Conservation (phyloP, 768 basidiomycete genomes). For the Hemileccinum rubropunctum region DNA sequence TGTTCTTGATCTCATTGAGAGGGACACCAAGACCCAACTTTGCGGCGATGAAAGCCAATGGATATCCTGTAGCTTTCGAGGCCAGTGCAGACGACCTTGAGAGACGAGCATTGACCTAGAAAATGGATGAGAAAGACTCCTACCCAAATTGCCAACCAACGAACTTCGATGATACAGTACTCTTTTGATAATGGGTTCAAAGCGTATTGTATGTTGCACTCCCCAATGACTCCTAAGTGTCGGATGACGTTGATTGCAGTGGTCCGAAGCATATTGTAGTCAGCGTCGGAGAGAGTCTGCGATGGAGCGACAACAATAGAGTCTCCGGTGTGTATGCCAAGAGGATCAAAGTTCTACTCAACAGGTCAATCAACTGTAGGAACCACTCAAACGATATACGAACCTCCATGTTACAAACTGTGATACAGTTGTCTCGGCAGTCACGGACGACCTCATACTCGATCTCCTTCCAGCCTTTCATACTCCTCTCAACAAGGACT, state of each 20-base stretch:
- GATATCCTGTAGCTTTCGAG: conserved; percentile 98
- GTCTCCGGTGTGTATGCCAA: conserved; percentile 98
- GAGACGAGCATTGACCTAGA: conserved; percentile 89
- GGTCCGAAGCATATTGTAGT: conserved; percentile 98
- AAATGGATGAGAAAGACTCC: conserved; percentile 2
- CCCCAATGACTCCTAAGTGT: conserved; percentile 96
- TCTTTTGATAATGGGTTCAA: conserved; percentile 93
- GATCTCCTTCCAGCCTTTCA: conserved; percentile 99
- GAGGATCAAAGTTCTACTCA: conserved; percentile 92
- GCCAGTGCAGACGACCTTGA: conserved; percentile 97
- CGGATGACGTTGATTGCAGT: conserved; percentile 98
- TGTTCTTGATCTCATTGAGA: conserved; percentile 96
- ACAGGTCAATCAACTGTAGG: not conserved
- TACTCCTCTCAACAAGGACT: conserved; percentile 97
- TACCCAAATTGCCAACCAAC: conserved; percentile 11
- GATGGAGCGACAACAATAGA: conserved; percentile 98
- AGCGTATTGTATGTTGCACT: conserved; percentile 99
- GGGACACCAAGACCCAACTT: conserved; percentile 97
- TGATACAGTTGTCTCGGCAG: conserved; percentile 97
- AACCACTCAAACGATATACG: conserved; percentile 23
- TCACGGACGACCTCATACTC: conserved; percentile 99
- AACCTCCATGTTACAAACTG: conserved; percentile 99
- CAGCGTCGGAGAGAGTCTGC: conserved; percentile 97
- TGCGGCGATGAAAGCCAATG: conserved; percentile 96
- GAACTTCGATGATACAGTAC: conserved; percentile 96